phyloP scores from a whole-genome alignment of 108 stramenopile species.

The Schizochytrium sp. region DNA sequence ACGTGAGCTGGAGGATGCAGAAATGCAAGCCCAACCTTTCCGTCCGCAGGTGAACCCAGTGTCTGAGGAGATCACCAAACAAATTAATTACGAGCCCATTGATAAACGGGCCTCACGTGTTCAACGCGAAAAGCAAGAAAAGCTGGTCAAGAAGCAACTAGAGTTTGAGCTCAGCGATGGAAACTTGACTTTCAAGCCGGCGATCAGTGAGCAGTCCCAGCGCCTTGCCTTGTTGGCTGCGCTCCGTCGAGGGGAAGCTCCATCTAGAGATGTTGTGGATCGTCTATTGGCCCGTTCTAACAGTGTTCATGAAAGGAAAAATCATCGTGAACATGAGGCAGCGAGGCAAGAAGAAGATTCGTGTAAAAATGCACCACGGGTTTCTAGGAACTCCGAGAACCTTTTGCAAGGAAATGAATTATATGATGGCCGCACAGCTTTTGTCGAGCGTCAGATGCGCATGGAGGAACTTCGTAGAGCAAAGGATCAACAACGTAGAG shows the following conservation, averaged over 20 bases:
- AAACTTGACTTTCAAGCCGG: constrained; percentile 40
- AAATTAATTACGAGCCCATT: constrained; percentile 24
- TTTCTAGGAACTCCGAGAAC: constrained; percentile 1
- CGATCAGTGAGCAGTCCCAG: constrained; percentile 39
- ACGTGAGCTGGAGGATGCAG: constrained; percentile 55
- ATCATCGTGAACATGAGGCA: neutral
- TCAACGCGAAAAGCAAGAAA: constrained; percentile 53
- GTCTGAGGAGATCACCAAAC: constrained; percentile 55
- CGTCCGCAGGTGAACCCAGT: constrained; percentile 40
- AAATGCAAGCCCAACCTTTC: constrained; percentile 25
- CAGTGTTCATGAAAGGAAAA: constrained; percentile 43
- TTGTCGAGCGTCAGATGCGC: constrained; percentile 19
- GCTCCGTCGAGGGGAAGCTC: constrained; percentile 18
- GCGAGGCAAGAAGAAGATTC: constrained; percentile 27
- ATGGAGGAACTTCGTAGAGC: neutral
- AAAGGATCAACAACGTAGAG: neutral
- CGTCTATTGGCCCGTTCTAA: neutral
- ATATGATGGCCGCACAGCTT: neutral
- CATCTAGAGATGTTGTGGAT: neutral
- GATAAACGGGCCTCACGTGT: constrained; percentile 26
- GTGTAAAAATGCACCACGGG: constrained; percentile 13
- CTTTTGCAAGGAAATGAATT: constrained; percentile 2
- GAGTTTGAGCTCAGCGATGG: constrained; percentile 20
- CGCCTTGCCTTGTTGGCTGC: constrained; percentile 19
- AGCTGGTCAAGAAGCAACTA: constrained; percentile 20